Evolutionary conservation across 176 grass and related monocot species (phyloP).

Genomic region (Pharus latifolius): DNA sequence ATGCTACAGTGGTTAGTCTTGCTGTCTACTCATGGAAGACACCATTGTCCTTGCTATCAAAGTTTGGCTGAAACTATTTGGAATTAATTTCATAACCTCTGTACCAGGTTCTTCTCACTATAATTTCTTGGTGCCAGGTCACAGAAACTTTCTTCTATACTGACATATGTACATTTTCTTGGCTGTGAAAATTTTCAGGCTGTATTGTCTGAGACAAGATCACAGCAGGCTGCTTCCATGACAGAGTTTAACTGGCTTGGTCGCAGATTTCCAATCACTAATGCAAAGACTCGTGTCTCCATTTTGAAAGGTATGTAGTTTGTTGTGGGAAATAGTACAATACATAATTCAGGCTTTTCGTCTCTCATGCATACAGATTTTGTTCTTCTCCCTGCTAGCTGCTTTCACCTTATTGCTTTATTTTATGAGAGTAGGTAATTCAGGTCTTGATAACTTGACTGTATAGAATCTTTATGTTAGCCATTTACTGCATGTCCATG

Average conservation of each 20-base stretch:
- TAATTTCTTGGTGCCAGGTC: background rate
- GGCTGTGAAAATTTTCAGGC: slow-evolving; percentile 35
- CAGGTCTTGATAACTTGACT: no score
- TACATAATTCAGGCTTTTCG: background rate
- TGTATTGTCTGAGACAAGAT: slow-evolving; percentile 88
- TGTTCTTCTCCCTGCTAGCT: no score
- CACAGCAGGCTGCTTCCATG: slow-evolving; percentile 92
- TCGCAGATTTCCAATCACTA: slow-evolving; percentile 73
- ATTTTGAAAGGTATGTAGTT: slow-evolving; percentile 81
- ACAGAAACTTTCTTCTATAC: background rate
- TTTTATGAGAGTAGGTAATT: no score
- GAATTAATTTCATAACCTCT: slow-evolving; percentile 3
- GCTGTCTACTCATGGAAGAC: background rate
- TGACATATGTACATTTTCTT: background rate
- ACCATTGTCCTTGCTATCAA: background rate
- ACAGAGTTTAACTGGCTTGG: slow-evolving; percentile 94
- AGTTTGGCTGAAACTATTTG: background rate
- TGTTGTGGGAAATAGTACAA: background rate
- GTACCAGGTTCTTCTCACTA: background rate
- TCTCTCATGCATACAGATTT: background rate
- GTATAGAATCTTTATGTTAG: no score
- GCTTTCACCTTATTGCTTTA: no score
- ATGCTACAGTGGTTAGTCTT: background rate
- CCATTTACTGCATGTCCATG: no score
- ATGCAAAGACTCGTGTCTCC: slow-evolving; percentile 92